A percentile compares a stretch with the other conserved stretches of the same genome.
phyloP scores from a whole-genome alignment of 805 yeast genomes.

The Barnettozyma sp. region DNA sequence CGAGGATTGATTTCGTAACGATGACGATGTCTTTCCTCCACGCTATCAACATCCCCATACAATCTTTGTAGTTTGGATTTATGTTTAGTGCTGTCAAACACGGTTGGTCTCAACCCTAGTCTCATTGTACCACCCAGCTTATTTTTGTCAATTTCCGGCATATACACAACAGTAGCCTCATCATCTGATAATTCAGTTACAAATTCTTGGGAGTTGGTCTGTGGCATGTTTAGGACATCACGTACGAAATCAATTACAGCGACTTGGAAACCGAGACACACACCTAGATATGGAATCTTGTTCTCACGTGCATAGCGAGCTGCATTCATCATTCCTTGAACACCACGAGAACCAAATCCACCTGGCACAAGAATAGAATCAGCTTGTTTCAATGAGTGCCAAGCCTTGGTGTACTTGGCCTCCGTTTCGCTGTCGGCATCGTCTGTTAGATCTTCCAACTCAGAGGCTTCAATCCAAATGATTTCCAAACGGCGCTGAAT shows the following conservation, averaged over 20 bases:
- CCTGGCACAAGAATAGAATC: constrained; percentile 98
- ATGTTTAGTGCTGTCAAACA: constrained; percentile 67
- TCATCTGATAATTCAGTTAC: constrained; percentile 53
- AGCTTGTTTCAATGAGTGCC: constrained; percentile 89
- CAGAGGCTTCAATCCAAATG: constrained; percentile 93
- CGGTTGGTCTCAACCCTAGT: constrained; percentile 87
- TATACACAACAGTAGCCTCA: constrained; percentile 77
- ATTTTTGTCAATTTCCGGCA: constrained; percentile 97
- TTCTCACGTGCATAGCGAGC: constrained; percentile 98
- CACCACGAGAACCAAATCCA: constrained; percentile 96
- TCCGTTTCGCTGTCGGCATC: constrained; percentile 58
- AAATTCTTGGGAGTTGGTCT: constrained; percentile 80
- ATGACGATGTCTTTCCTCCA: constrained; percentile 95
- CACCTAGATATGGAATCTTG: constrained; percentile 90
- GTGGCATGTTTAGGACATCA: constrained; percentile 59
- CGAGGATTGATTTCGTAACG: constrained; percentile 95
- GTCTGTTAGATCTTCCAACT: constrained; percentile 72
- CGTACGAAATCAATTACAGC: constrained; percentile 94
- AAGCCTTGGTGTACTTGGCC: constrained; percentile 84
- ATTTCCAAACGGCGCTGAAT: constrained; percentile 79
- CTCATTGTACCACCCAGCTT: constrained; percentile 99
- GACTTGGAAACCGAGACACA: constrained; percentile 94
- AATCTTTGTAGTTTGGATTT: constrained; percentile 68
- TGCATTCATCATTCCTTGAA: constrained; percentile 96
- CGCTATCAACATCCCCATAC: constrained; percentile 63